Evolutionary conservation across 768 basidiomycete species (phyloP).

Genomic region (Mrakia gelida): DNA sequence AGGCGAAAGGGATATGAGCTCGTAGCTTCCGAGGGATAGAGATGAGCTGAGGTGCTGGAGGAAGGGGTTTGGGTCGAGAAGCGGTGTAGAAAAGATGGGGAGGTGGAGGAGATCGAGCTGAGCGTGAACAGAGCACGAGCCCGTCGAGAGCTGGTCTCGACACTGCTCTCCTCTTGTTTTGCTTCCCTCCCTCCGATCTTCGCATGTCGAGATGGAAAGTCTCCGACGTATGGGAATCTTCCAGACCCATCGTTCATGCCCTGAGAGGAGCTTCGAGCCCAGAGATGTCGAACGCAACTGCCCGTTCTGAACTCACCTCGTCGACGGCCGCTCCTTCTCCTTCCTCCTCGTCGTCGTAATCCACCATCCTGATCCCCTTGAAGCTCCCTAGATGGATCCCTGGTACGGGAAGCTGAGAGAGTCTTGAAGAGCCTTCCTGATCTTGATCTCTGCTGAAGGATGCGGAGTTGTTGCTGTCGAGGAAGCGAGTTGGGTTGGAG

Average conservation of each 20-base stretch:
- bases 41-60: no score
- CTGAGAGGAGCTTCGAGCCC: not conserved
- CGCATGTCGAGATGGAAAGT: not conserved
- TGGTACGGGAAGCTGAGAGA: not conserved
- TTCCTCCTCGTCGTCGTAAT: not conserved
- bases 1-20: not conserved
- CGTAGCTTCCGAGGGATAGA: no score
- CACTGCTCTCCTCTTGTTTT: not conserved
- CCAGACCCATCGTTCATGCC: not conserved
- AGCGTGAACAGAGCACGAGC: not conserved
- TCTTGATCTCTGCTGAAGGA: not conserved
- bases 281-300: not conserved
- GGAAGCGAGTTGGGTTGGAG: not conserved
- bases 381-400: conserved; percentile 15
- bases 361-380: conserved; percentile 8
- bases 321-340: not conserved
- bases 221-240: not conserved
- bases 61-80: no score
- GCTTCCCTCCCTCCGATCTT: not conserved
- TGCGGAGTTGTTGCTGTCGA: not conserved
- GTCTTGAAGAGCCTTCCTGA: not conserved
- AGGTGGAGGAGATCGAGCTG: not conserved
- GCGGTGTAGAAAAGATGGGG: not conserved
- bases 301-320: conserved; percentile 10
- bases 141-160: not conserved